Evolutionary conservation across 352 stramenopile genomes (phyloP), one percentile per base, ranked within the genome.

Genomic region (Phytophthora ramorum): DNA sequence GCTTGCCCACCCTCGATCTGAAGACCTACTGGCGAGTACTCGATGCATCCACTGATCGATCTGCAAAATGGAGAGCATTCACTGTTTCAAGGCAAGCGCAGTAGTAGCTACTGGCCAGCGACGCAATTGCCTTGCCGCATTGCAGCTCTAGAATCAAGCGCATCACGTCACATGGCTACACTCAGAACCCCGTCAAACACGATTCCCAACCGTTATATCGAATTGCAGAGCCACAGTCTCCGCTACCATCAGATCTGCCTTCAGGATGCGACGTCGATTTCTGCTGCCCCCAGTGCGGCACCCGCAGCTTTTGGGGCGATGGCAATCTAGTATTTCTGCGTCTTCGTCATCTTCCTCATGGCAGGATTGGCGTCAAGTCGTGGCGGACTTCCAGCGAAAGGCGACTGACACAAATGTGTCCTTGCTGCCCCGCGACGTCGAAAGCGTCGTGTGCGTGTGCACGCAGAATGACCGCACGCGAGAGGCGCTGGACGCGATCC

Each of bases 401-500:
- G 47, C 46, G 9, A 66, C 58, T 49, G 60, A 70, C 44, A 58
- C 38, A 12, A 64, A 22, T 46, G 58, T 19, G 53, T 53, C 56
- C 19, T 34, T 73, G 32, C 30, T 16, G 0, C 7, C 61, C 26
- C 40, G 70, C 13, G 74, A 83, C 9, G 64, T 89, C 3, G 58
- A 66, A 16, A 48, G 32, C 0, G 49, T 85, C 20, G 66, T 91
- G 14, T 58, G 64, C 28, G 56, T 75, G 1, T 93, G 85, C 34
- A 77, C 73, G 0, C 53, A 68, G 8, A 76, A 75, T 17, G 78
- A 77, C 19, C 77, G 83, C 19, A 63, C 78, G 26, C 85, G 79
- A 16, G 85, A 91, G 56, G 85, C 85, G 1, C 43, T 85, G 50
- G 75, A 78, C 50, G 76, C 76, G 0, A 57, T 91, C n/a, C 48